Evolutionary conservation across 108 stramenopile genomes (phyloP), one percentile per base, ranked within the genome.

Genomic region (Skeletonema tropicum): DNA sequence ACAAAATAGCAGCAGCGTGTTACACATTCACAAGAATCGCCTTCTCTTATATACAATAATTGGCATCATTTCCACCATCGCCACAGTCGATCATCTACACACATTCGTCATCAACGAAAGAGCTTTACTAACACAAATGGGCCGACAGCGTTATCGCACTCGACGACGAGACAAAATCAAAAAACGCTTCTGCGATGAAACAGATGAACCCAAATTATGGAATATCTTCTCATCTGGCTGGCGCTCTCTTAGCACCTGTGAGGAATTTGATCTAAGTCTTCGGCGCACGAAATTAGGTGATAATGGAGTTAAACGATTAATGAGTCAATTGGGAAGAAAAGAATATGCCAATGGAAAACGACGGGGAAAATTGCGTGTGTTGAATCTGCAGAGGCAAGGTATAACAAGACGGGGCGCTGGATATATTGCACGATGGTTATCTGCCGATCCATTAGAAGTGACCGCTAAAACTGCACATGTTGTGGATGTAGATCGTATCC

Each of bases 401-500:
- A 64, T 64, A 1, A 64, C 63, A 14, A 11, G 63, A 15, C 63
- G 63, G 3, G 63, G 63, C 9, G 63, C 63, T 64, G 63, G 63
- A 64, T 64, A 64, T 49, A 19, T 64, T 48, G 7, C 63, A 19
- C 30, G 63, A 42, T 64, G 63, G 63, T 21, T 64, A 49, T 41
- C 63, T 41, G 11, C 46, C 10, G 63, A 64, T 4, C 63, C 63
- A 2, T 21, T 64, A 9, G 57, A 58, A 29, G 57, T 26, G 14
- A 29, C 9, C 0, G 26, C 23, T 29, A 14, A 9, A 9, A 26
- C 57, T 25, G 57, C 25, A 2, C 26, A 25, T 25, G 63, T 35
- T 19, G 13, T 64, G 19, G 63, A 64, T 49, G 8, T 64, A 19
- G 63, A 64, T 9, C 30, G 63, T 10, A 42, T 64, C 10, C 63